These are phyloP conservation scores for Artemisia tridentata DNA, from an alignment of 129 eudicot species.

Conservation along the genomic window DNA sequence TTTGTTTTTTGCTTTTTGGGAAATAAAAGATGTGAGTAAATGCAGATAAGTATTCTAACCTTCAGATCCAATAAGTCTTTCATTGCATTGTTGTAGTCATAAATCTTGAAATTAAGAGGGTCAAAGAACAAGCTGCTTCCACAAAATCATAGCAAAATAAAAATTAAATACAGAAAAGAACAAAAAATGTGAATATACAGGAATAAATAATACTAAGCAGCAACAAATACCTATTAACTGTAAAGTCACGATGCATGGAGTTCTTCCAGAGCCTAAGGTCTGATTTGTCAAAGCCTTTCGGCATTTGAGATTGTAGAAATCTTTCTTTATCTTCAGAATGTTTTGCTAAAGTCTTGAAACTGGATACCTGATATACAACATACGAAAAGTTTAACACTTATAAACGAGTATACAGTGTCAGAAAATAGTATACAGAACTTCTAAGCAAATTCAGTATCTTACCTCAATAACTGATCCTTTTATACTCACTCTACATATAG, in stretches of 20 bases:
- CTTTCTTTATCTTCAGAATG: constrained; percentile 35
- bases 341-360: constrained; percentile 62
- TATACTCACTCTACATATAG: constrained; percentile 67
- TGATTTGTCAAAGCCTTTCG: constrained; percentile 43
- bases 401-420: constrained; percentile 10
- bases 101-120: constrained; percentile 64
- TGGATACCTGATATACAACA: constrained; percentile 62
- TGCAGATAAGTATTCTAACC: constrained; percentile 44
- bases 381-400: background rate
- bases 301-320: constrained; percentile 34
- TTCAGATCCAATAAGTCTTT: constrained; percentile 58
- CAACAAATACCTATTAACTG: constrained; percentile 69
- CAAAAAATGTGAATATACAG: constrained; percentile 4
- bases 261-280: constrained; percentile 65
- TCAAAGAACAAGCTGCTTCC: constrained; percentile 84
- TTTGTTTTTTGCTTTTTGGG: background rate
- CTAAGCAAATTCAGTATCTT: constrained; percentile 25
- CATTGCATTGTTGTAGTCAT: constrained; percentile 72
- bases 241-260: constrained; percentile 77
- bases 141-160: constrained; percentile 23
- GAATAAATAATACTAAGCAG: constrained; percentile 4
- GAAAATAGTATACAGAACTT: background rate
- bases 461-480: constrained; percentile 72
- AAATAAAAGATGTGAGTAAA: background rate
- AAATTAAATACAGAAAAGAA: constrained; percentile 4